These are phyloP conservation scores for Trichophyton rubrum DNA, from an alignment of 2,329 filamentous ascomycete species.

Conservation along the genomic window DNA sequence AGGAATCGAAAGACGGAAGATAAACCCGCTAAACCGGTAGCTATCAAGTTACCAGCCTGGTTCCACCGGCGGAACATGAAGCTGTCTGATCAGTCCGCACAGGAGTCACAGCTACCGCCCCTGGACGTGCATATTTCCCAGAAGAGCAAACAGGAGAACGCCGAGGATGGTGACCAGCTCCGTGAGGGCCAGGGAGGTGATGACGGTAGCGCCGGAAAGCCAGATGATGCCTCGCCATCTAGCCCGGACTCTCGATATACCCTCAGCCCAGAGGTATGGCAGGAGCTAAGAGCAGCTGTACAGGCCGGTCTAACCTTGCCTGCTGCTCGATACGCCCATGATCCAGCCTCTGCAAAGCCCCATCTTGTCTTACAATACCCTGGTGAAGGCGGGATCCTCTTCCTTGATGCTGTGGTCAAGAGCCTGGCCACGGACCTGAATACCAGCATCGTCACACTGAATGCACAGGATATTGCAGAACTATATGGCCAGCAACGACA, in stretches of 20 bases:
- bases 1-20: conserved; percentile 21
- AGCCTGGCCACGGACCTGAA: conserved; percentile 48
- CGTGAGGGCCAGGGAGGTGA: conserved; percentile 18
- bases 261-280: conserved; percentile 31
- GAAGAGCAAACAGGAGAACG: neutral
- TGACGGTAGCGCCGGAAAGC: conserved; percentile 15
- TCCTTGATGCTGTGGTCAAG: conserved; percentile 50
- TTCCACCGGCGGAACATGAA: conserved; percentile 27
- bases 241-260: conserved; percentile 9
- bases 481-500: conserved; percentile 31
- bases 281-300: conserved; percentile 40
- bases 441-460: conserved; percentile 31
- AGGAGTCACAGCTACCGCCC: conserved; percentile 9
- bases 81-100: conserved; percentile 14
- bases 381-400: conserved; percentile 40
- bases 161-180: conserved; percentile 13
- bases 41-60: conserved; percentile 26
- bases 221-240: conserved; percentile 2
- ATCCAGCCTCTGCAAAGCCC: conserved; percentile 40
- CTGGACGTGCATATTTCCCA: conserved; percentile 21
- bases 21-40: conserved; percentile 9
- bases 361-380: conserved; percentile 50
- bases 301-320: conserved; percentile 39
- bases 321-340: conserved; percentile 29
- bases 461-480: conserved; percentile 36